Conservation (phyloP, 257 asterid species). For the Solanum pimpinellifolium region DNA sequence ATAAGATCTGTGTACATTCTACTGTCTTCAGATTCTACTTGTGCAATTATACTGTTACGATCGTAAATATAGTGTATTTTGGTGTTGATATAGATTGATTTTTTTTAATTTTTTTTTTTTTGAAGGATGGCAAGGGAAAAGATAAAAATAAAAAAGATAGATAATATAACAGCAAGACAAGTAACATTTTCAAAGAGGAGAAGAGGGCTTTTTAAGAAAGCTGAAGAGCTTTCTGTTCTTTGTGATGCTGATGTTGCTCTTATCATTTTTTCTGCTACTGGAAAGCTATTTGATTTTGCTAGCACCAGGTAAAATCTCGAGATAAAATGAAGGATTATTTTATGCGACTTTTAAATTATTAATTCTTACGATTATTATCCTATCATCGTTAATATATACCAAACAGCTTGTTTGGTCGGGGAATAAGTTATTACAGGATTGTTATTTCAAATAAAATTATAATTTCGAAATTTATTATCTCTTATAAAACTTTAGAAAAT, state of each 20-base stretch:
- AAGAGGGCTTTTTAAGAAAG: conserved; percentile 31
- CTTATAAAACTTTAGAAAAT: too few species aligned
- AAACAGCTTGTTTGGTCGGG: too few species aligned
- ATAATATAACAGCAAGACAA: conserved; percentile 26
- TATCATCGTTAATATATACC: neutral
- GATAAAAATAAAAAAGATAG: conserved; percentile 33
- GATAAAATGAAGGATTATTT: neutral
- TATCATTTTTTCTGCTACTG: conserved; percentile 31
- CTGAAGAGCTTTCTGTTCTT: conserved; percentile 24
- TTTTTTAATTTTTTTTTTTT: neutral
- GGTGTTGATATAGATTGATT: neutral
- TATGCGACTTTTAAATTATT: too few species aligned
- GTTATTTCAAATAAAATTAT: too few species aligned
- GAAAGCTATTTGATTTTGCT: conserved; percentile 20
- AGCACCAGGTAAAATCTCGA: conserved; percentile 17
- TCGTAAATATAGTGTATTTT: neutral
- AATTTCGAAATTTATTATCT: neutral
- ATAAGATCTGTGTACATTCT: neutral
- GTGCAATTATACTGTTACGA: neutral
- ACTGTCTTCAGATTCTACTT: neutral
- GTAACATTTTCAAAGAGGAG: conserved; percentile 38
- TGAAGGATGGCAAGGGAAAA: conserved; percentile 26
- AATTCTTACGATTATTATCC: neutral
- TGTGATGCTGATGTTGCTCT: conserved; percentile 36
- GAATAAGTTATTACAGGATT: too few species aligned